Percentiles rank a stretch among this genome's conserved stretches.
phyloP scores from a whole-genome alignment of 805 yeast genomes.

The Candida ficus region DNA sequence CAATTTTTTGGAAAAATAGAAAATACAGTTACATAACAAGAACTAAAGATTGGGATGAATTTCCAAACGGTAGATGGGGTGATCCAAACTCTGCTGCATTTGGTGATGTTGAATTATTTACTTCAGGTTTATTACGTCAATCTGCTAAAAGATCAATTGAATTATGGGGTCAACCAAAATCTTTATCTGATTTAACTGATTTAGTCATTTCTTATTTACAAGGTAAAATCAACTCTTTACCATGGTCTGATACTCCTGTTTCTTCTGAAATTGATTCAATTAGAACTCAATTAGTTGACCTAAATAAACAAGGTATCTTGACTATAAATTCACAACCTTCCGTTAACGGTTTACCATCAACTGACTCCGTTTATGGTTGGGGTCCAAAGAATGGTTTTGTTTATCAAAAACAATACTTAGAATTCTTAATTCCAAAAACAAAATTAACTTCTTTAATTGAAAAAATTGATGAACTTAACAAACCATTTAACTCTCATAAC shows the following conservation, averaged over 20 bases:
- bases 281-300: conserved; percentile 48
- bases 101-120: conserved; percentile 82
- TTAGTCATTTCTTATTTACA: conserved; percentile 65
- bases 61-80: conserved; percentile 99
- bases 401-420: conserved; percentile 91
- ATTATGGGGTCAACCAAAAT: conserved; percentile 81
- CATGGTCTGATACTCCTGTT: conserved; percentile 94
- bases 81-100: conserved; percentile 97
- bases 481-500: conserved; percentile 18
- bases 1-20: conserved; percentile 94
- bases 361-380: conserved; percentile 80
- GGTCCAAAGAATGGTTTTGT: conserved; percentile 92
- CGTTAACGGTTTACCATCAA: conserved; percentile 71
- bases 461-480: conserved; percentile 43
- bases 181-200: conserved; percentile 51
- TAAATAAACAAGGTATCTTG: conserved; percentile 64
- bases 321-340: conserved; percentile 96
- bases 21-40: conserved; percentile 84
- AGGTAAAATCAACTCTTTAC: conserved; percentile 70
- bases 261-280: conserved; percentile 69
- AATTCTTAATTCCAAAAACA: conserved; percentile 67
- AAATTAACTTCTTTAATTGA: conserved; percentile 33
- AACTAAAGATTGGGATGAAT: conserved; percentile 95
- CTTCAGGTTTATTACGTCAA: conserved; percentile 76
- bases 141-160: conserved; percentile 74